These are phyloP conservation scores for Epichloe uncinata DNA, from an alignment of 2,329 filamentous ascomycete genomes.

Conservation along the genomic window DNA sequence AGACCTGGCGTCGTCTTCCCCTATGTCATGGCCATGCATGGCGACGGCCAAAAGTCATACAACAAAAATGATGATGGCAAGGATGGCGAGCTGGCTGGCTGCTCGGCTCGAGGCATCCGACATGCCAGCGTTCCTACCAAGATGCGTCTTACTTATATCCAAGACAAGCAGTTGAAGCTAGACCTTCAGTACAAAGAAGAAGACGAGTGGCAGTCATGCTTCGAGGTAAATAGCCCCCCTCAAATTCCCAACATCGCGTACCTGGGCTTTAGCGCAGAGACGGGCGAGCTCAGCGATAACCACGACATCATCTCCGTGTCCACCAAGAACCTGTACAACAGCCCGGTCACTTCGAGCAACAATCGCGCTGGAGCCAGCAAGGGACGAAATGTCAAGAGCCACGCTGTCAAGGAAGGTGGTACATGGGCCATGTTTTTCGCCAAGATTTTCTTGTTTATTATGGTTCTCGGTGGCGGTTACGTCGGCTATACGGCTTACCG, in stretches of 20 bases:
- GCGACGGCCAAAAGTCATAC: slow-evolving; percentile 78
- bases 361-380: slow-evolving; percentile 24
- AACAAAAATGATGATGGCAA: slow-evolving; percentile 94
- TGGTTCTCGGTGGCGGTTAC: slow-evolving; percentile 61
- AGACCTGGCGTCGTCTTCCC: slow-evolving; percentile 90
- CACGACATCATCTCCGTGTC: slow-evolving; percentile 87
- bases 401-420: slow-evolving; percentile 29
- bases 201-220: slow-evolving; percentile 80
- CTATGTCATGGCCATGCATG: slow-evolving; percentile 97
- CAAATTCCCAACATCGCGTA: slow-evolving; percentile 68
- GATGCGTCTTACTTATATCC: slow-evolving; percentile 85
- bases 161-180: slow-evolving; percentile 81
- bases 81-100: slow-evolving; percentile 81
- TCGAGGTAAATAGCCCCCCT: slow-evolving; percentile 56
- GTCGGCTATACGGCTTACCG: slow-evolving; percentile 78
- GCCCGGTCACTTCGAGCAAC: slow-evolving; percentile 25
- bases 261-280: slow-evolving; percentile 73
- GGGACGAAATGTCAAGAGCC: slow-evolving; percentile 18
- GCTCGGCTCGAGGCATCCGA: slow-evolving; percentile 84
- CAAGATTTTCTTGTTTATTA: slow-evolving; percentile 68
- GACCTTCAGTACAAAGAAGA: slow-evolving; percentile 92
- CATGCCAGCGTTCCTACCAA: slow-evolving; percentile 70
- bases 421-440: slow-evolving; percentile 55
- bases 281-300: slow-evolving; percentile 92
- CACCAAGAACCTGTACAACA: slow-evolving; percentile 77